Evolutionary conservation across 208 protist genomes (phyloP), one percentile per base, ranked within the genome.

Genomic region (Acanthamoeba comandoni): DNA sequence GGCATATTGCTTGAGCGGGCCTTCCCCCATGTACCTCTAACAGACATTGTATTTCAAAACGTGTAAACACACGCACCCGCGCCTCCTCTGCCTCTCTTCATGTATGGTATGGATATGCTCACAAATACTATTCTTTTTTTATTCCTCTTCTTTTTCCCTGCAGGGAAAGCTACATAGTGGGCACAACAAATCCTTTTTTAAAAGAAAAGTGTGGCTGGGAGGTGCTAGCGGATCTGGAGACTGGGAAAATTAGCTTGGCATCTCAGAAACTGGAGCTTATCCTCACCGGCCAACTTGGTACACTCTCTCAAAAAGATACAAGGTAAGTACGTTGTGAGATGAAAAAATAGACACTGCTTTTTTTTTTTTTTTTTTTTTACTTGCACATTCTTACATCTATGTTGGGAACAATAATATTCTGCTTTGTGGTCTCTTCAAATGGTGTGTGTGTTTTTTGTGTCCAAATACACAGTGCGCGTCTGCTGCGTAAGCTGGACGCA

Each of bases 181-280:
- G 82, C 2, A 90, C 82, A 11, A 90, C 82, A 17, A 90, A 90
- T 15, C 82, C 82, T 9, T 90, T 64, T 65, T 90, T 90, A 26
- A 69, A 73, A 48, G 82, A 90, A 65, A 69, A 90, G 39, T 90
- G 82, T 53, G 62, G 73, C 9, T 90, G 82, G 82, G 82, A 90
- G 22, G 82, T 90, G 35, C 26, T 90, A 65, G 82, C 82, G 24
- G 82, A 90, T 57, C 57, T 90, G 62, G 82, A 90, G 82, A 73
- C 49, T 26, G 82, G 82, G 15, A 69, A 73, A 53, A 51, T 90
- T 35, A 60, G 24, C 24, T 69, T 75, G 9, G 24, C 49, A 3
- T 90, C 82, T n/a, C 82, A 58, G 11, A 90, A 90, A 35, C 49
- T 73, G 9, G 82, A 90, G 43, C 64, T 57, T 5, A 39, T 90